A percentile compares a stretch with the other conserved stretches of the same genome.
These are phyloP conservation scores for Tylopilus felleus DNA, from an alignment of 768 basidiomycete species.

Conservation along the genomic window DNA sequence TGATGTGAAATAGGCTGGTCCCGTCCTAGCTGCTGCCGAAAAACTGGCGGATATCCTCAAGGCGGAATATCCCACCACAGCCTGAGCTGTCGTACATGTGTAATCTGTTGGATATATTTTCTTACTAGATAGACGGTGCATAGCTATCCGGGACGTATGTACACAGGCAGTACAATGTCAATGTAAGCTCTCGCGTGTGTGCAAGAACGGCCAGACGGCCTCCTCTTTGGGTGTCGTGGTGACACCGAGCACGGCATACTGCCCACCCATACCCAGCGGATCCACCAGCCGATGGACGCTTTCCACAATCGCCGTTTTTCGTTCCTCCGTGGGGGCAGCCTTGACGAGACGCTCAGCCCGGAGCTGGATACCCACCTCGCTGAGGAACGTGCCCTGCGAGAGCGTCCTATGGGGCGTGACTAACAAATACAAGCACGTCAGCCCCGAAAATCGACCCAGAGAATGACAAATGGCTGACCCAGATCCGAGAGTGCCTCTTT, in stretches of 20 bases:
- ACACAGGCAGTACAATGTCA: neutral
- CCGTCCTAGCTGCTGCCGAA: conserved; percentile 33
- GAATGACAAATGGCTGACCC: conserved; percentile 41
- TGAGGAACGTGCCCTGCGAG: conserved; percentile 72
- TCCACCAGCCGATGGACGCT: conserved; percentile 76
- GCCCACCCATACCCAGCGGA: conserved; percentile 75
- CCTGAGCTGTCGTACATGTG: neutral
- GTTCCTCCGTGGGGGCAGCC: conserved; percentile 46
- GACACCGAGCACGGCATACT: conserved; percentile 80
- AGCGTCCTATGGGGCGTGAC: conserved; percentile 62
- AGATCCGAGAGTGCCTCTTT: conserved; percentile 67
- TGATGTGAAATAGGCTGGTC: conserved; percentile 18
- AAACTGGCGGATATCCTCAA: conserved; percentile 35
- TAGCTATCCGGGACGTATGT: neutral
- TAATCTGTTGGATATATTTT: neutral
- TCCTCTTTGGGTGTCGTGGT: conserved; percentile 11
- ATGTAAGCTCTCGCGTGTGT: neutral
- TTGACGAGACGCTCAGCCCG: conserved; percentile 64
- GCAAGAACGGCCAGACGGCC: conserved; percentile 33
- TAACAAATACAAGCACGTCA: conserved; percentile 18
- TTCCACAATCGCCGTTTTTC: conserved; percentile 49
- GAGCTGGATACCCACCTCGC: conserved; percentile 67
- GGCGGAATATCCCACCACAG: conserved; percentile 12
- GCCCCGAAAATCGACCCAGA: neutral
- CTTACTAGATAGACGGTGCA: neutral